Conservation (phyloP, 2,329 filamentous ascomycete genomes). For the Tolypocladium cylindrosporum region DNA sequence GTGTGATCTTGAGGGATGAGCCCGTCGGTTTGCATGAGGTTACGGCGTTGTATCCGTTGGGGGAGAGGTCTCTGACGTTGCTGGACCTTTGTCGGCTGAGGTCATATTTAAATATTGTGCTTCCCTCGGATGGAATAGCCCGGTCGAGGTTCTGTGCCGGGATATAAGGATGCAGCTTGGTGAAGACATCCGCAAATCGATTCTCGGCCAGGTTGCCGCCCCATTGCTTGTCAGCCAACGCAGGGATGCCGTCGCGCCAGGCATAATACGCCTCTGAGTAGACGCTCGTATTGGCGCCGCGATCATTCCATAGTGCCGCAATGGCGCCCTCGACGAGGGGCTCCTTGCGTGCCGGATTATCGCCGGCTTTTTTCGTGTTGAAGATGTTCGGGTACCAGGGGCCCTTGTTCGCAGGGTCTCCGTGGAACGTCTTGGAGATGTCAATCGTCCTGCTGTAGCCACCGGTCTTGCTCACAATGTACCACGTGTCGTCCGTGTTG, state of each 20-base stretch:
- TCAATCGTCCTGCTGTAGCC: slow-evolving; percentile 33
- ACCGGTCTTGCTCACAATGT: slow-evolving; percentile 17
- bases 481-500: slow-evolving; percentile 14
- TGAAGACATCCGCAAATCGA: neutral
- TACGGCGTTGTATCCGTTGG: neutral
- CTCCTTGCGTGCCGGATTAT: slow-evolving; percentile 9
- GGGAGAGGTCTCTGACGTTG: neutral
- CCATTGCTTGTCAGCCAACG: slow-evolving; percentile 16
- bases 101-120: neutral
- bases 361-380: slow-evolving; percentile 6
- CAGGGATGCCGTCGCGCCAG: slow-evolving; percentile 13
- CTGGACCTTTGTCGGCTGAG: neutral
- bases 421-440: slow-evolving; percentile 24
- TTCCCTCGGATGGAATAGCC: neutral
- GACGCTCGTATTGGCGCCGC: slow-evolving; percentile 12
- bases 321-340: slow-evolving; percentile 10
- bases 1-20: neutral
- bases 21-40: neutral
- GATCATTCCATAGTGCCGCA: slow-evolving; percentile 14
- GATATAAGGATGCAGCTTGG: neutral
- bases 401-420: slow-evolving; percentile 5
- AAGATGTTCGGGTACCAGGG: slow-evolving; percentile 14
- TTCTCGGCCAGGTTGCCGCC: slow-evolving; percentile 8
- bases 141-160: neutral
- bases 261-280: slow-evolving; percentile 14